Conservation (phyloP, 768 basidiomycete species). For the Suillus tomentosus region DNA sequence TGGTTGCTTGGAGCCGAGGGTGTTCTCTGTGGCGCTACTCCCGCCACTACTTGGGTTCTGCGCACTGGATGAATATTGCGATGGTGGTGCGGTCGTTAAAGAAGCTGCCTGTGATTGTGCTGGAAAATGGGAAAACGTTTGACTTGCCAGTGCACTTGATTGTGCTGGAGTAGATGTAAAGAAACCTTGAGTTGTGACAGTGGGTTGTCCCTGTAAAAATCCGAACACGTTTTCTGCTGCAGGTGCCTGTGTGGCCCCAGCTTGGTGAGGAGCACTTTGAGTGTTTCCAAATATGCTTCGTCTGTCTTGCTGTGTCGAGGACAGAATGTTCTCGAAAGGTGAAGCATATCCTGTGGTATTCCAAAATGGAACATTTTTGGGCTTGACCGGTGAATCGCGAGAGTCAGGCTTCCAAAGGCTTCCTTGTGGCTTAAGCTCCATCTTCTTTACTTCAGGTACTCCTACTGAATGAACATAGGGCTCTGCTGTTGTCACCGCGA, state of each 20-base stretch:
- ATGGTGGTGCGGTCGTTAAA: not conserved
- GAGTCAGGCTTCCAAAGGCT: not conserved
- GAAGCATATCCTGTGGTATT: not conserved
- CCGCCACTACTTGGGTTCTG: not conserved
- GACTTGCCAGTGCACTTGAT: not conserved
- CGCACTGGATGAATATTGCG: not conserved
- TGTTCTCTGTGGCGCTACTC: not conserved
- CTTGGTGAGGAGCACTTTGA: not conserved
- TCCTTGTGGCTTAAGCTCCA: slow-evolving; percentile 16
- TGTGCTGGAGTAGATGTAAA: not conserved
- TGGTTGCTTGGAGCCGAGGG: not conserved
- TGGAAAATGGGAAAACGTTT: not conserved
- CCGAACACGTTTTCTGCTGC: not conserved
- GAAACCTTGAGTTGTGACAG: not conserved
- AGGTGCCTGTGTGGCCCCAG: not conserved
- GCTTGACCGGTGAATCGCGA: no score
- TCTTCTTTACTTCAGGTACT: slow-evolving; percentile 26
- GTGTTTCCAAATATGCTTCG: not conserved
- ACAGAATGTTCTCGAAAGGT: not conserved
- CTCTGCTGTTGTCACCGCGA: slow-evolving; percentile 29
- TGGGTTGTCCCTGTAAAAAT: not conserved
- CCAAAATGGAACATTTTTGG: not conserved
- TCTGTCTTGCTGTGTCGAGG: not conserved
- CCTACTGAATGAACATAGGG: slow-evolving; percentile 21
- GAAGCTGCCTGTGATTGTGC: not conserved